phyloP scores from a whole-genome alignment of 208 protist genomes.

The Wallacemonas sp. region DNA sequence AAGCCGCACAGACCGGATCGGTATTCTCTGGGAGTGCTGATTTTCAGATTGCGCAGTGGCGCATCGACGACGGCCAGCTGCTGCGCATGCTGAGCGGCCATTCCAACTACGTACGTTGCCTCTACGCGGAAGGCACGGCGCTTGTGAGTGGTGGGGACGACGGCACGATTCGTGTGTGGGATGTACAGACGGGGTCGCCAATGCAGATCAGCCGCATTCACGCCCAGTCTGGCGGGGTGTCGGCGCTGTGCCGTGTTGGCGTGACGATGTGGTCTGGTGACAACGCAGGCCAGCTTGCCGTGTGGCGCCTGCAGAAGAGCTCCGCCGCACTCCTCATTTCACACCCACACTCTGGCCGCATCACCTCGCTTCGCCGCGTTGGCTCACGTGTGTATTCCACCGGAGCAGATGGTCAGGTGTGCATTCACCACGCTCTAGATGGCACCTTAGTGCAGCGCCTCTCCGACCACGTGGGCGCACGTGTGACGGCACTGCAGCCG shows the following conservation, averaged over 20 bases:
- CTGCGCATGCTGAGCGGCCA: conserved; percentile 76
- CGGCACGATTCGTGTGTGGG: conserved; percentile 80
- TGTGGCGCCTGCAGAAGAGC: conserved; percentile 65
- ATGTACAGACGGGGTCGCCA: conserved; percentile 38
- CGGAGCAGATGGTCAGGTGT: conserved; percentile 49
- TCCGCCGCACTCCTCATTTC: conserved; percentile 28
- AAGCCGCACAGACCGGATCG: conserved; percentile 5
- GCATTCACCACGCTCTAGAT: conserved; percentile 58
- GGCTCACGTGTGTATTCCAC: conserved; percentile 60
- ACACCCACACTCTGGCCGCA: conserved; percentile 39
- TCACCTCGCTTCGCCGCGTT: conserved; percentile 53
- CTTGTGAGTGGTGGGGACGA: conserved; percentile 85
- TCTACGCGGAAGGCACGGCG: conserved; percentile 74
- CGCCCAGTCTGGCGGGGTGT: conserved; percentile 58
- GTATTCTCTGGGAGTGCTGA: conserved; percentile 82
- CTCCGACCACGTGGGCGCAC: conserved; percentile 42
- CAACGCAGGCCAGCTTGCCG: conserved; percentile 54
- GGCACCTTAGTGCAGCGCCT: conserved; percentile 45
- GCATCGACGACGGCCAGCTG: conserved; percentile 46
- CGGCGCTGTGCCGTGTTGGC: conserved; percentile 75
- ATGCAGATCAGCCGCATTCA: conserved; percentile 62
- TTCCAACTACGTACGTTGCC: conserved; percentile 82
- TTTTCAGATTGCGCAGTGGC: conserved; percentile 86
- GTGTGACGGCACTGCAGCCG: conserved; percentile 47
- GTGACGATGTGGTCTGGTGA: conserved; percentile 89